Evolutionary conservation across 1,284 basidiomycete species (phyloP).

Genomic region (Sphaerobolus stellatus): DNA sequence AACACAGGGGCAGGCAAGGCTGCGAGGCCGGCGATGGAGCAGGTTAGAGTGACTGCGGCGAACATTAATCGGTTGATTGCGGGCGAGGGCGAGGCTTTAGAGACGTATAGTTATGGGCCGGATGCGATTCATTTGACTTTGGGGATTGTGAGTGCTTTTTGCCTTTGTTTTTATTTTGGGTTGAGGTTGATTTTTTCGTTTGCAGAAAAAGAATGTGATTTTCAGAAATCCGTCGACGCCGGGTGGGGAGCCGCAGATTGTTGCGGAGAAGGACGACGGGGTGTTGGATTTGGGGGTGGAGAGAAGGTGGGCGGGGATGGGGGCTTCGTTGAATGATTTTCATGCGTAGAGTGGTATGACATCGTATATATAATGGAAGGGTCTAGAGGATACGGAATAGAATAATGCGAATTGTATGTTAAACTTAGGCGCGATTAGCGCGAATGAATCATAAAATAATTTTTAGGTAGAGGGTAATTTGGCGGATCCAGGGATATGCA

Average conservation of each 20-base stretch:
- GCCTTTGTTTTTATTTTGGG: not conserved
- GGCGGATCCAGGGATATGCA: too few species aligned
- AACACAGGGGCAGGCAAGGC: constrained; percentile 70
- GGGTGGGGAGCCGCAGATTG: not conserved
- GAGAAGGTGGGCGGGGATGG: constrained; percentile 1
- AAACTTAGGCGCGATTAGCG: too few species aligned
- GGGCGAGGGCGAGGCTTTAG: constrained; percentile 43
- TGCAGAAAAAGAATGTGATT: constrained; percentile 5
- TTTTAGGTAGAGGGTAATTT: too few species aligned
- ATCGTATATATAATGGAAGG: too few species aligned
- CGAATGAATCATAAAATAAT: too few species aligned
- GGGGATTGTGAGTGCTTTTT: constrained; percentile 41
- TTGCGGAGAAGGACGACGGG: constrained; percentile 6
- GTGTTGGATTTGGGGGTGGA: constrained; percentile 9
- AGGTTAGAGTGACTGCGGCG: constrained; percentile 52
- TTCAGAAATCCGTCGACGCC: not conserved
- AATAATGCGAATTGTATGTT: too few species aligned
- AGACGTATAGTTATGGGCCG: constrained; percentile 52
- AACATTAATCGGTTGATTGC: constrained; percentile 52
- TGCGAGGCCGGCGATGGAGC: constrained; percentile 32
- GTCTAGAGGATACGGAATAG: too few species aligned
- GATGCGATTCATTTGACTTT: constrained; percentile 73
- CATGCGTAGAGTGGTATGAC: too few species aligned
- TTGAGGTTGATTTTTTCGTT: not conserved
- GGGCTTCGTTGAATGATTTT: constrained; percentile 6